A percentile compares a stretch with the other conserved stretches of the same genome.
phyloP scores from a whole-genome alignment of 2,329 filamentous ascomycete species.

The Ilyonectria sp. region DNA sequence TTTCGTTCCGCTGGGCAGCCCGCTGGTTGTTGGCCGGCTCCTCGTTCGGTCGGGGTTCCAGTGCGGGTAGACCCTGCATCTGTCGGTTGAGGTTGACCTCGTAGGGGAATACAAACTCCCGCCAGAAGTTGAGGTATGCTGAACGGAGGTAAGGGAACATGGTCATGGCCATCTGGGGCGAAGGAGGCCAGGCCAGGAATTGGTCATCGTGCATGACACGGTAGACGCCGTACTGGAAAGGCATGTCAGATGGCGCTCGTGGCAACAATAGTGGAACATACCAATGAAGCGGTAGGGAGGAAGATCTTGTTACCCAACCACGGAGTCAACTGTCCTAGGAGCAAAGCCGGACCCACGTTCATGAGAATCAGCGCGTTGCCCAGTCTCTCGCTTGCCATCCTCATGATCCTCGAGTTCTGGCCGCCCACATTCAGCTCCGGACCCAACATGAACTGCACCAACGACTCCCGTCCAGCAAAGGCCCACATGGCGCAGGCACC shows the following conservation, averaged over 20 bases:
- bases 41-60: slow-evolving; percentile 45
- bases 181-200: slow-evolving; percentile 68
- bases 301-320: slow-evolving; percentile 59
- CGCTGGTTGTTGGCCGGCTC: slow-evolving; percentile 33
- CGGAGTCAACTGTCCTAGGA: slow-evolving; percentile 62
- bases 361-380: slow-evolving; percentile 57
- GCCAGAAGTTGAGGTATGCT: slow-evolving; percentile 64
- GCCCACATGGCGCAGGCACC: slow-evolving; percentile 65
- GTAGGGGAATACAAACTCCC: slow-evolving; percentile 61
- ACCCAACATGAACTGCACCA: slow-evolving; percentile 59
- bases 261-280: slow-evolving; percentile 46
- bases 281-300: slow-evolving; percentile 59
- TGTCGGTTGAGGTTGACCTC: slow-evolving; percentile 65
- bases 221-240: slow-evolving; percentile 62
- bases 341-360: slow-evolving; percentile 62
- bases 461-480: slow-evolving; percentile 66
- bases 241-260: slow-evolving; percentile 11
- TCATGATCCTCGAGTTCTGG: slow-evolving; percentile 39
- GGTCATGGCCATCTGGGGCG: slow-evolving; percentile 65
- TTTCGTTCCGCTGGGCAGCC: slow-evolving; percentile 43
- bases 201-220: slow-evolving; percentile 61
- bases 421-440: slow-evolving; percentile 50
- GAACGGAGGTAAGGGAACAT: slow-evolving; percentile 63
- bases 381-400: slow-evolving; percentile 50
- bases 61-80: slow-evolving; percentile 58